Evolutionary conservation across 805 yeast genomes (phyloP), one percentile per base, ranked within the genome.

Genomic region (Spathaspora girioi): DNA sequence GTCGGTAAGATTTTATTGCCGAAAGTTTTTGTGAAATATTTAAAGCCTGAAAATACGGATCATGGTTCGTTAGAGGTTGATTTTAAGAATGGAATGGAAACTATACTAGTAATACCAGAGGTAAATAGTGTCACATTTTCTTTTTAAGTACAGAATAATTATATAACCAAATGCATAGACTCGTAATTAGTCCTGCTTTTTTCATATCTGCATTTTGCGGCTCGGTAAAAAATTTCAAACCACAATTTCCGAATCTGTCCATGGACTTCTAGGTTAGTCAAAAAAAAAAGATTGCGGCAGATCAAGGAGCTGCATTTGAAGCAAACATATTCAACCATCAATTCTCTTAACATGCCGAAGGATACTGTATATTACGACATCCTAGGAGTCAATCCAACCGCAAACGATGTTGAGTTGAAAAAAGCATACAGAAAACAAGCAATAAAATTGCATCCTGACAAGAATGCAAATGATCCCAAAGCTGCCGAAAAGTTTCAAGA

Each of bases 351-450:
- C 9, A 89, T 89, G 96, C 96, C 86, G 15, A 87, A 83, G 56
- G 97, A 92, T 59, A 87, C 96, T 0, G 81, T 78, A 10, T 94
- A 93, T 69, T 94, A 94, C 68, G 99, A 94, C 57, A 68, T 84
- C 14, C 73, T 94, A 47, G 88, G 82, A 38, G 86, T 93, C 15
- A 59, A 70, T 23, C 77, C 84, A 18, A 80, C 80, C 11, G 97
- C 97, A 17, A 78, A 87, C 0, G 84, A 84, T 4, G 74, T 81
- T 10, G 96, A 94, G 56, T 89, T 94, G 68, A 94, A 94, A 69
- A 90, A 90, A 66, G 96, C 97, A 0, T 94, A 94, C 69, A 79
- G 99, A 55, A 88, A 87, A 66, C 83, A 84, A 67, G 98, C 98
- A 7, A 87, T 93, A 68, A 77, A 76, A 52, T 87, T 89, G 47